These are phyloP conservation scores for Spiraea crenata DNA, from an alignment of 331 rosid genomes.

Conservation along the genomic window DNA sequence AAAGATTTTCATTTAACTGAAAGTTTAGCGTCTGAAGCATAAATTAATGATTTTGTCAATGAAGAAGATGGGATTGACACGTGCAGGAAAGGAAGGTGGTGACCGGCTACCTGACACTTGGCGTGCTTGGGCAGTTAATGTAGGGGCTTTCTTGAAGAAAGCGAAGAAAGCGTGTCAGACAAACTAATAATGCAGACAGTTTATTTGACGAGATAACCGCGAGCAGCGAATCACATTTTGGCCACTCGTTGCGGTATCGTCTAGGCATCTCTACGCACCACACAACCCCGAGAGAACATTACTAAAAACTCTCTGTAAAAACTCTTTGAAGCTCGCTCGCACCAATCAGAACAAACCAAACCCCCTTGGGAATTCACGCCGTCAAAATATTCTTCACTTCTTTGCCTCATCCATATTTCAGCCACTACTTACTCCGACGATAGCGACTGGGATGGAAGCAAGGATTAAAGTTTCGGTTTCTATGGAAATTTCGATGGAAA, in stretches of 20 bases:
- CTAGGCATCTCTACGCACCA: neutral
- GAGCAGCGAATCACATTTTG: conserved; percentile 6
- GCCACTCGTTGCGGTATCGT: conserved; percentile 29
- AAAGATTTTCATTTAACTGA: too few species aligned
- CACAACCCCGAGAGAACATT: neutral
- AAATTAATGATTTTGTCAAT: neutral
- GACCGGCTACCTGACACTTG: conserved; percentile 16
- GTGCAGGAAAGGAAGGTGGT: neutral
- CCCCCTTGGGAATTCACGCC: neutral
- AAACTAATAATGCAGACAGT: neutral
- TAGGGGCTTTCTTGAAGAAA: neutral
- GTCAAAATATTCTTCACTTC: conserved; percentile 3
- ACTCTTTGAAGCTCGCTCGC: too few species aligned
- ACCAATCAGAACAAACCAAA: too few species aligned
- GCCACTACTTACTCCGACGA: too few species aligned
- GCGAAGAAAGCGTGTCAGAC: conserved; percentile 16
- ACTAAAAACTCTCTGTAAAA: too few species aligned
- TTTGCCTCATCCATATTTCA: neutral
- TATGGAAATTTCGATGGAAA: too few species aligned
- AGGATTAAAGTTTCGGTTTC: too few species aligned
- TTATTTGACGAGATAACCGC: conserved; percentile 18
- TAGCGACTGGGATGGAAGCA: too few species aligned
- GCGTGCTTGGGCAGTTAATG: neutral
- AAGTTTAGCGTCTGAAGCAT: too few species aligned
- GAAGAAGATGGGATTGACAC: neutral